Conservation (phyloP, 2,329 filamentous ascomycete genomes). For the Pseudogymnoascus sp. region DNA sequence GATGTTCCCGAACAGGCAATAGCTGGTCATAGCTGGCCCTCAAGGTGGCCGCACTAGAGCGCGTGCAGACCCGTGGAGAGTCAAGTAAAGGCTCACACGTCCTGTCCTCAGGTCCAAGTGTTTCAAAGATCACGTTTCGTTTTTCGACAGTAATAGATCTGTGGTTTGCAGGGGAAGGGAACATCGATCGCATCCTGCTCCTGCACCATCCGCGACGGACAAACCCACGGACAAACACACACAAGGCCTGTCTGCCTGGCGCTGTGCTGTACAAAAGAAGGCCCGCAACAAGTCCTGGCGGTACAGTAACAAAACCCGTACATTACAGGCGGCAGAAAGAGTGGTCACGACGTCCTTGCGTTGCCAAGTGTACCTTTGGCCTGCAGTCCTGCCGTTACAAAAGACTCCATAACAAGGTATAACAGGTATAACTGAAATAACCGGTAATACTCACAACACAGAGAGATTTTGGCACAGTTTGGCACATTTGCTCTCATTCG, state of each 20-base stretch:
- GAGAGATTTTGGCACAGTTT: background rate
- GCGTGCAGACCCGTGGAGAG: background rate
- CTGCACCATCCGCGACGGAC: background rate
- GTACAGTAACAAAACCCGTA: background rate
- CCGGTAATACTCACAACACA: background rate
- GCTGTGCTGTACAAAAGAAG: background rate
- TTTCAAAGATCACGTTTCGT: constrained; percentile 2
- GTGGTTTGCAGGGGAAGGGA: background rate
- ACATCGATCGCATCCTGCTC: background rate
- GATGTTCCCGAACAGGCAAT: background rate
- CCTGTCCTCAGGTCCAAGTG: constrained; percentile 5
- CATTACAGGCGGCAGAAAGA: background rate
- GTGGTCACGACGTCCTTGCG: constrained; percentile 3
- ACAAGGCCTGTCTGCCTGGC: background rate
- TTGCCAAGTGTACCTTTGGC: background rate
- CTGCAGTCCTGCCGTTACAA: background rate
- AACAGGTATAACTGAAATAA: background rate
- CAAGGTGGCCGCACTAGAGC: constrained; percentile 1
- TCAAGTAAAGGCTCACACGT: constrained; percentile 6
- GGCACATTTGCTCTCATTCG: constrained; percentile 5
- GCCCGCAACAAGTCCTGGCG: background rate
- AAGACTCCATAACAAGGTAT: background rate
- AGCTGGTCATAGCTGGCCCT: constrained; percentile 3
- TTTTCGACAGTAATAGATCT: background rate
- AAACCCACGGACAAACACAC: background rate